phyloP scores from a whole-genome alignment of 257 asterid genomes.

The Jaltomata sinuosa region DNA sequence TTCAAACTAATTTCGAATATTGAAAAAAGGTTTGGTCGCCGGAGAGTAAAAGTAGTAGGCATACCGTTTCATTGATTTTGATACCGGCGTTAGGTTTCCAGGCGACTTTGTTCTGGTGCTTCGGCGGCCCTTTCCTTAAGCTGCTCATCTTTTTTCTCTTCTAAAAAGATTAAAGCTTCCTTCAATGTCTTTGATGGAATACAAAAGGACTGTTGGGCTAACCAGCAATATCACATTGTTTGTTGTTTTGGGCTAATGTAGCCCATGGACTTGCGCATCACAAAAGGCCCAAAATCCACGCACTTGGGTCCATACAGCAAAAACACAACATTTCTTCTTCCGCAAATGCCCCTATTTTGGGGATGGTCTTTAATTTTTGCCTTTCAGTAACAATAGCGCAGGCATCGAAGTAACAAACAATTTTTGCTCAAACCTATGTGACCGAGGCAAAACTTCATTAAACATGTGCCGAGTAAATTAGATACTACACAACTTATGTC shows the following conservation, averaged over 20 bases:
- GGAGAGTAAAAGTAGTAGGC: background rate
- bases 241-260: background rate
- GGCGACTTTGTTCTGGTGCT: constrained; percentile 74
- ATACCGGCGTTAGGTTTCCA: constrained; percentile 72
- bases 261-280: background rate
- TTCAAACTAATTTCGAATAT: background rate
- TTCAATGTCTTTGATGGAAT: background rate
- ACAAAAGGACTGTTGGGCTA: background rate
- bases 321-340: background rate
- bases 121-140: constrained; percentile 63
- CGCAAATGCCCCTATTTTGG: too few species aligned
- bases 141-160: constrained; percentile 31
- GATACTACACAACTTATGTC: too few species aligned
- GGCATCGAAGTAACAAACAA: too few species aligned
- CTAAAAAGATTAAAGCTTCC: background rate
- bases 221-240: background rate
- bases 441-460: too few species aligned
- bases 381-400: too few species aligned
- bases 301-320: background rate
- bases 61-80: constrained; percentile 76
- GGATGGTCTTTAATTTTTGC: too few species aligned
- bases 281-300: background rate
- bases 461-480: too few species aligned
- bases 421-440: too few species aligned
- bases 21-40: background rate